Evolutionary conservation across 2,329 filamentous ascomycete genomes (phyloP).

Genomic region (Xylariaceae sp.): DNA sequence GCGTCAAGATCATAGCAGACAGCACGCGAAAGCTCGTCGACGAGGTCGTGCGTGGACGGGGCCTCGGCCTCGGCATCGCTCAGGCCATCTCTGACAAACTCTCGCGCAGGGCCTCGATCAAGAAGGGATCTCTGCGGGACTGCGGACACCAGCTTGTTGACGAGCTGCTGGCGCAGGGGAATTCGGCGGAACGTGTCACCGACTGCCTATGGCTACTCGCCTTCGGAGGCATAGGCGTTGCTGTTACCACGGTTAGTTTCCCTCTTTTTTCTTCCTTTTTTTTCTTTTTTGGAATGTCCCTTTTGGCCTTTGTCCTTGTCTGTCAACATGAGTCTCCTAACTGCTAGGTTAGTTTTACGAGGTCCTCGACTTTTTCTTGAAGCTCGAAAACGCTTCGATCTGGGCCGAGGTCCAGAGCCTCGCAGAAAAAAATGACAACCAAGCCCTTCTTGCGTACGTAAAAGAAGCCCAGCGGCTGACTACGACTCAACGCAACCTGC

Average conservation of each 20-base stretch:
- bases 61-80: constrained; percentile 24
- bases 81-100: constrained; percentile 27
- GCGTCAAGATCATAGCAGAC: constrained; percentile 32
- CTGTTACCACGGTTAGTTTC: constrained; percentile 33
- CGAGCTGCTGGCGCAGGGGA: constrained; percentile 32
- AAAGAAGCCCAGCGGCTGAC: constrained; percentile 38
- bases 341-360: constrained; percentile 36
- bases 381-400: constrained; percentile 35
- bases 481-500: constrained; percentile 35
- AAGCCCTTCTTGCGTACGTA: constrained; percentile 34
- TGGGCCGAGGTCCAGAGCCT: constrained; percentile 39
- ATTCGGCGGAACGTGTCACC: constrained; percentile 30
- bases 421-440: constrained; percentile 32
- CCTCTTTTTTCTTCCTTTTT: not conserved
- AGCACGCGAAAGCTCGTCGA: constrained; percentile 37
- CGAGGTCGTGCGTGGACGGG: constrained; percentile 30
- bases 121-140: constrained; percentile 34
- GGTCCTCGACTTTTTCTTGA: constrained; percentile 38
- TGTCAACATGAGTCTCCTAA: too few relatives aligned
- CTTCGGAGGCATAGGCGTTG: constrained; percentile 37
- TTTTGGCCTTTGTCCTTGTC: too few relatives aligned
- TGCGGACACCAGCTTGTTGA: constrained; percentile 36
- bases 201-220: constrained; percentile 36
- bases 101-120: constrained; percentile 27
- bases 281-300: not conserved